Evolutionary conservation across 495 filamentous ascomycete genomes (phyloP).

Genomic region (Chaetomium cochliodes): DNA sequence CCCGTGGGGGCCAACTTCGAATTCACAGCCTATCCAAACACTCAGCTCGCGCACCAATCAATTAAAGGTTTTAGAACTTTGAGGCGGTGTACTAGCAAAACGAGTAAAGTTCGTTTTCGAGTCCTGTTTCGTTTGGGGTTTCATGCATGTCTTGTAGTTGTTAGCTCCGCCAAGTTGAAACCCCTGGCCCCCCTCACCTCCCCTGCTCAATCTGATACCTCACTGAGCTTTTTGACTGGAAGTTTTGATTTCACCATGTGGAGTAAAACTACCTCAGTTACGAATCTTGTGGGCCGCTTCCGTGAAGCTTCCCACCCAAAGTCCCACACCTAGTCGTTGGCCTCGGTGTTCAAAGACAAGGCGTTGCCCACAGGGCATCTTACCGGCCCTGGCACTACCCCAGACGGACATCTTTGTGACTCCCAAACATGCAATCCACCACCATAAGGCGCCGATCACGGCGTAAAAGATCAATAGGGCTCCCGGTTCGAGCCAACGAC

Average conservation of each 20-base stretch:
- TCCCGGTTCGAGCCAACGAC: not conserved
- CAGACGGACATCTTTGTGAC: too few species aligned
- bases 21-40: not conserved
- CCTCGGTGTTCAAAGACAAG: too few species aligned
- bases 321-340: too few species aligned
- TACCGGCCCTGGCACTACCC: too few species aligned
- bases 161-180: conserved; percentile 6
- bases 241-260: not conserved
- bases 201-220: not conserved
- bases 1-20: not conserved
- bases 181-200: not conserved
- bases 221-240: not conserved
- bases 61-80: not conserved
- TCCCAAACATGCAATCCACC: too few species aligned
- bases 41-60: not conserved
- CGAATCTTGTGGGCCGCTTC: not conserved
- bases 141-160: not conserved
- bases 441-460: not conserved
- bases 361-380: too few species aligned
- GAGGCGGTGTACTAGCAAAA: not conserved
- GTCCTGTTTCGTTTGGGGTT: conserved; percentile 10
- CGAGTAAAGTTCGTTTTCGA: not conserved
- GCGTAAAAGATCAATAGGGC: not conserved
- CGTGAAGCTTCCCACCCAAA: not conserved
- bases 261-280: not conserved